Percentiles rank a stretch among this genome's conserved stretches.
phyloP scores from a whole-genome alignment of 495 filamentous ascomycete genomes.

The Articulospora tetracladia region DNA sequence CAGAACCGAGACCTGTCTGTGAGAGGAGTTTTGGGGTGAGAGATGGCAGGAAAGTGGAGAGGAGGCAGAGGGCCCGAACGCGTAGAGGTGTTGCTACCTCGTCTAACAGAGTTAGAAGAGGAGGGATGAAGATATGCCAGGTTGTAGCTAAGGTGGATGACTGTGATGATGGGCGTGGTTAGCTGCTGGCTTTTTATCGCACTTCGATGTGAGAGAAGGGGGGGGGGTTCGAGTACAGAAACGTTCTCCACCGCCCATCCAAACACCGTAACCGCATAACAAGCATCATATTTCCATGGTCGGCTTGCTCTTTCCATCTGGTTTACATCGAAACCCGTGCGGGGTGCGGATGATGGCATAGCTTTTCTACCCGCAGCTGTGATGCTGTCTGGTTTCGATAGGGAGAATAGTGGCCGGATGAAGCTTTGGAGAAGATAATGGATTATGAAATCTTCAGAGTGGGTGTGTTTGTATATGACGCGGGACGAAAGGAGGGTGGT shows the following conservation, averaged over 20 bases:
- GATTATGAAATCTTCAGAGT: slow-evolving; percentile 37
- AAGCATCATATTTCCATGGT: slow-evolving; percentile 69
- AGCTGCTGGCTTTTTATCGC: slow-evolving; percentile 13
- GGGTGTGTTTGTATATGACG: slow-evolving; percentile 18
- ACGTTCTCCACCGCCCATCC: slow-evolving; percentile 57
- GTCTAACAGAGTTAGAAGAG: slow-evolving; percentile 76
- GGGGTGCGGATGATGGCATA: slow-evolving; percentile 37
- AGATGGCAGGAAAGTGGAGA: slow-evolving; percentile 57
- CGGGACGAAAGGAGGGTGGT: slow-evolving; percentile 38
- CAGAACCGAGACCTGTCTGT: slow-evolving; percentile 69
- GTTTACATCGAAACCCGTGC: slow-evolving; percentile 37
- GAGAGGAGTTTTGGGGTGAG: slow-evolving; percentile 53
- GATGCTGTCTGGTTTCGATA: slow-evolving; percentile 57
- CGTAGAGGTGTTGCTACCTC: slow-evolving; percentile 56
- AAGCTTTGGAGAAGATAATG: slow-evolving; percentile 47
- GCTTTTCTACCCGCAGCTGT: slow-evolving; percentile 60
- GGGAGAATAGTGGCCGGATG: slow-evolving; percentile 70
- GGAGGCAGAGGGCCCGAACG: slow-evolving; percentile 53
- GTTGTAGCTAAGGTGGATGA: slow-evolving; percentile 21
- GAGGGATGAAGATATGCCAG: slow-evolving; percentile 83
- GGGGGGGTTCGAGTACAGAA: slow-evolving; percentile 32
- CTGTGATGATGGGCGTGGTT: slow-evolving; percentile 21
- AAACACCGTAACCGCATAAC: slow-evolving; percentile 60
- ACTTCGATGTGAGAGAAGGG: not conserved
- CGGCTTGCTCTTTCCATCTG: slow-evolving; percentile 47